phyloP scores from a whole-genome alignment of 768 basidiomycete species.

The Phylloporus sp. region DNA sequence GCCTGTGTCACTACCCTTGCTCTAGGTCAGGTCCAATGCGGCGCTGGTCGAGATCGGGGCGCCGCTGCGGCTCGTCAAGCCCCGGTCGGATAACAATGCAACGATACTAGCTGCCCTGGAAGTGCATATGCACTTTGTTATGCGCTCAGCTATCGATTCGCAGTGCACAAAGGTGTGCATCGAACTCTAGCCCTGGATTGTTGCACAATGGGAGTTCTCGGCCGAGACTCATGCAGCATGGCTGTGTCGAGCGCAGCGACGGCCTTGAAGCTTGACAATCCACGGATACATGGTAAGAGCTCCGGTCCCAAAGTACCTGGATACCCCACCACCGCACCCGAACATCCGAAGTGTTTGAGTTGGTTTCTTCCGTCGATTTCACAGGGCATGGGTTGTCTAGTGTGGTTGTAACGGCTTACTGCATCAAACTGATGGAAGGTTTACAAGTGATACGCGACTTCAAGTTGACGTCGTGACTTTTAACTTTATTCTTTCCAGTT shows the following conservation, averaged over 20 bases:
- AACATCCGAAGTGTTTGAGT: conserved; percentile 18
- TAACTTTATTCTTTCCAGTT: conserved; percentile 19
- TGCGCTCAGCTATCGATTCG: background rate
- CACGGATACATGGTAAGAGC: background rate
- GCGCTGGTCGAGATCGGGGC: too few relatives aligned
- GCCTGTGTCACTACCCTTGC: background rate
- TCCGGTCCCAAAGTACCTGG: background rate
- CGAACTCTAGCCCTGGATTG: background rate
- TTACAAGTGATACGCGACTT: conserved; percentile 12
- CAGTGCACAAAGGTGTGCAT: too few relatives aligned
- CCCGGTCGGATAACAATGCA: background rate
- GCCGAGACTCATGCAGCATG: background rate
- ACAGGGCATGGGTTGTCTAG: background rate
- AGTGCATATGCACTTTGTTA: background rate
- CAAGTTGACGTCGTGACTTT: conserved; percentile 8
- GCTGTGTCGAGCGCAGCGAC: background rate
- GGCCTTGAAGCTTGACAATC: background rate
- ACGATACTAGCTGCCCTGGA: background rate
- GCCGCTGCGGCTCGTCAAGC: background rate
- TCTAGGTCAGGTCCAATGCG: too few relatives aligned
- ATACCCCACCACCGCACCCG: background rate
- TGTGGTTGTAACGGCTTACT: background rate
- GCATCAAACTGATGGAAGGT: conserved; percentile 11
- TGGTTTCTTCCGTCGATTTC: conserved; percentile 7
- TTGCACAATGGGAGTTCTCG: background rate